These are phyloP conservation scores for Amanita pseudoporphyria DNA, from an alignment of 768 basidiomycete species.

Conservation along the genomic window DNA sequence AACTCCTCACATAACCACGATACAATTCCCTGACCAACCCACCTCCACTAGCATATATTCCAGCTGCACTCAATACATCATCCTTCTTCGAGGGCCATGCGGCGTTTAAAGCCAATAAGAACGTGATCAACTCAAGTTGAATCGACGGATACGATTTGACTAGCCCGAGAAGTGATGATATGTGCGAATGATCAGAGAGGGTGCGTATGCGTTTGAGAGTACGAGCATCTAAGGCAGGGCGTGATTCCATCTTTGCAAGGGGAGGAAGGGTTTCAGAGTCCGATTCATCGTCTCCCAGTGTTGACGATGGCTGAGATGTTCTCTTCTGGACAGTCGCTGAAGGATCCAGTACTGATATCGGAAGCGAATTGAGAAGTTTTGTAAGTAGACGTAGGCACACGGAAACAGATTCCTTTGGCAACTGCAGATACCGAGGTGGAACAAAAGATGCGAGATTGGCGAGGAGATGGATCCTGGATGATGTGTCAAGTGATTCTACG, in stretches of 20 bases:
- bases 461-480: slow-evolving; percentile 47
- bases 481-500: slow-evolving; percentile 17
- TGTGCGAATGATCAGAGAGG: slow-evolving; percentile 42
- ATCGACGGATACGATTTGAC: slow-evolving; percentile 29
- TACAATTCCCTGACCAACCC: slow-evolving; percentile 71
- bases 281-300: slow-evolving; percentile 23
- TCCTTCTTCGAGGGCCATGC: slow-evolving; percentile 56
- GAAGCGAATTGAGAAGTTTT: slow-evolving; percentile 41
- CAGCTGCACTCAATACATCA: slow-evolving; percentile 43
- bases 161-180: slow-evolving; percentile 41
- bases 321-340: slow-evolving; percentile 7
- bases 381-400: slow-evolving; percentile 48
- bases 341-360: slow-evolving; percentile 42
- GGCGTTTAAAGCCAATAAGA: slow-evolving; percentile 46
- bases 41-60: slow-evolving; percentile 40
- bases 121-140: slow-evolving; percentile 40
- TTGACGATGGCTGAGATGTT: slow-evolving; percentile 4
- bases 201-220: slow-evolving; percentile 57
- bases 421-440: slow-evolving; percentile 45
- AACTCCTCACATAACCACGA: slow-evolving; percentile 50
- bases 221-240: slow-evolving; percentile 43
- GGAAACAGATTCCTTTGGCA: slow-evolving; percentile 34
- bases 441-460: slow-evolving; percentile 65
- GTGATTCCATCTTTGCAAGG: slow-evolving; percentile 9
- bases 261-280: slow-evolving; percentile 30